Evolutionary conservation across 1,284 basidiomycete genomes (phyloP).

Genomic region (Pyrrhoderma lamaoense): DNA sequence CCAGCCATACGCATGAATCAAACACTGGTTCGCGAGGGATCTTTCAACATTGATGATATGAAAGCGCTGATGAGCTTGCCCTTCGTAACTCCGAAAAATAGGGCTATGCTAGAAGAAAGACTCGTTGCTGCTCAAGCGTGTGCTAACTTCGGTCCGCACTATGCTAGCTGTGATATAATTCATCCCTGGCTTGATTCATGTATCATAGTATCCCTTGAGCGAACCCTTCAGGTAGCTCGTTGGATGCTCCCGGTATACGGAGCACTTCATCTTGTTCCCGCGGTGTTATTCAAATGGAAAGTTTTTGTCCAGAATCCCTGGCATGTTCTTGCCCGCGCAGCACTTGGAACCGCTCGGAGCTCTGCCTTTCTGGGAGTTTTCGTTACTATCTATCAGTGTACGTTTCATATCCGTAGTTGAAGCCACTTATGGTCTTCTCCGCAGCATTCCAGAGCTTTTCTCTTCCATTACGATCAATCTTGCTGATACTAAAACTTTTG

Average conservation of each 20-base stretch:
- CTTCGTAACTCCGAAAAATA: conserved; percentile 38
- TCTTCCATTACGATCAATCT: too few species aligned
- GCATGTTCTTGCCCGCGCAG: conserved; percentile 56
- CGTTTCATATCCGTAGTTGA: conserved; percentile 22
- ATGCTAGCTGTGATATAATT: conserved; percentile 59
- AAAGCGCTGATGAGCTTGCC: conserved; percentile 41
- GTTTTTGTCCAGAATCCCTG: conserved; percentile 55
- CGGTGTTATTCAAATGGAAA: conserved; percentile 67
- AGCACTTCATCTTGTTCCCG: conserved; percentile 86
- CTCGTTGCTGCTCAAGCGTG: conserved; percentile 30
- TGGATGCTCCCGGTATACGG: conserved; percentile 87
- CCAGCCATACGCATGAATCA: conserved; percentile 58
- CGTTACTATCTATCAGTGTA: conserved; percentile 80
- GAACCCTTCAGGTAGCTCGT: conserved; percentile 76
- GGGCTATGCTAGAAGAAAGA: conserved; percentile 30
- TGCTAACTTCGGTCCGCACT: conserved; percentile 43
- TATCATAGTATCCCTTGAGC: conserved; percentile 54
- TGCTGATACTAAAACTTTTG: too few species aligned
- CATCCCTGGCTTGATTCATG: conserved; percentile 81
- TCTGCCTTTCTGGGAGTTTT: conserved; percentile 87
- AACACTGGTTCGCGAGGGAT: conserved; percentile 49
- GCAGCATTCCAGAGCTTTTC: too few species aligned
- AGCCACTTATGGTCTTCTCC: conserved; percentile 5
- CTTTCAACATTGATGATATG: conserved; percentile 49
- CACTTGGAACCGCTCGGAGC: conserved; percentile 74